A percentile compares a stretch with the other conserved stretches of the same genome.
Evolutionary conservation across 1,284 basidiomycete species (phyloP).

Genomic region (Afroboletus lepidellus): DNA sequence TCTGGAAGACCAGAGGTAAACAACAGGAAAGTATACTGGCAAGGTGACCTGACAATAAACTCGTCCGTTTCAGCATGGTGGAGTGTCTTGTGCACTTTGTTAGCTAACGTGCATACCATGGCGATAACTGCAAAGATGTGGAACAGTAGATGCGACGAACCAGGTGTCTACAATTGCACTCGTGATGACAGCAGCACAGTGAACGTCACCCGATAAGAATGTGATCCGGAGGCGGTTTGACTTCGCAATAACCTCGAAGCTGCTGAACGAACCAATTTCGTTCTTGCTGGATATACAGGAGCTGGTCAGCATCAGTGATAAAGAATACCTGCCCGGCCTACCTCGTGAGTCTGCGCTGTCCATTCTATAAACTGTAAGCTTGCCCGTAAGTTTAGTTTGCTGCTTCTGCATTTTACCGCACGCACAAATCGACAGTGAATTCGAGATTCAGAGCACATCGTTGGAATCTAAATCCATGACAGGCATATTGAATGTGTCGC

Average conservation of each 20-base stretch:
- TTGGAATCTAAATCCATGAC: slow-evolving; percentile 30
- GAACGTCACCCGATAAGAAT: slow-evolving; percentile 91
- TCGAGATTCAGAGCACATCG: slow-evolving; percentile 23
- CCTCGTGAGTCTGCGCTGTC: slow-evolving; percentile 82
- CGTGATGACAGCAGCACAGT: slow-evolving; percentile 80
- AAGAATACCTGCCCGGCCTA: slow-evolving; percentile 24
- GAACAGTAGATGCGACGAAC: slow-evolving; percentile 46
- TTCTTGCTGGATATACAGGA: slow-evolving; percentile 63
- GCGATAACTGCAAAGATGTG: slow-evolving; percentile 72
- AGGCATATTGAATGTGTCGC: slow-evolving; percentile 22
- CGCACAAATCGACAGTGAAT: neutral
- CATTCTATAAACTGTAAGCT: no score
- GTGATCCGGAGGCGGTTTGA: slow-evolving; percentile 67
- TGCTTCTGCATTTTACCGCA: neutral
- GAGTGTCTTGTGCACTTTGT: slow-evolving; percentile 82
- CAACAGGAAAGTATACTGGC: neutral
- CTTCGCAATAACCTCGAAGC: slow-evolving; percentile 69
- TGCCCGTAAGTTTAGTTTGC: neutral
- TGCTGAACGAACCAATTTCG: slow-evolving; percentile 87
- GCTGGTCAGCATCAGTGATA: neutral
- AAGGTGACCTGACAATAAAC: slow-evolving; percentile 59
- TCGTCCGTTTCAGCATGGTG: slow-evolving; percentile 81
- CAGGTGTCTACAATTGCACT: slow-evolving; percentile 84
- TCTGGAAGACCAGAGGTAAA: slow-evolving; percentile 38
- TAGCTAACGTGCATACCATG: slow-evolving; percentile 79